Percentiles rank a stretch among this genome's conserved stretches.
Evolutionary conservation across 2,329 filamentous ascomycete species (phyloP).

Genomic region (Aureobasidium sp.): DNA sequence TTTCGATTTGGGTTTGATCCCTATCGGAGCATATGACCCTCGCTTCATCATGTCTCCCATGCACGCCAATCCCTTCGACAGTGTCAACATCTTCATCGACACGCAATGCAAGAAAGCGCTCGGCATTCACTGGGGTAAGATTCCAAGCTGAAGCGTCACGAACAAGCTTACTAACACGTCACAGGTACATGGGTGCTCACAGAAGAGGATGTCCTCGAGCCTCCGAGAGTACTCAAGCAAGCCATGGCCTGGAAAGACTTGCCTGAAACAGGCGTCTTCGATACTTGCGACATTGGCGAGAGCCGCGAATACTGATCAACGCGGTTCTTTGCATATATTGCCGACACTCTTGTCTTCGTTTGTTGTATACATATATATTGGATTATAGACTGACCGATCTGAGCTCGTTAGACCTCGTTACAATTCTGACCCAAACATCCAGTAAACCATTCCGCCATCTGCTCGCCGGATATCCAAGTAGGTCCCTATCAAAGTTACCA

Average conservation of each 20-base stretch:
- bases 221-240: conserved; percentile 61
- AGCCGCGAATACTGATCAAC: conserved; percentile 52
- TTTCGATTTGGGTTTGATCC: conserved; percentile 85
- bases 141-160: not conserved
- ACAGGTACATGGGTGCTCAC: conserved; percentile 64
- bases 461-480: not conserved
- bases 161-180: not conserved
- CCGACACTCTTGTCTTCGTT: not conserved
- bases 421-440: not conserved
- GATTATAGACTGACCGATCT: not conserved
- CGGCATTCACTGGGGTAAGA: conserved; percentile 77
- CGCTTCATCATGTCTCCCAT: conserved; percentile 66
- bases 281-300: conserved; percentile 76
- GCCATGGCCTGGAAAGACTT: conserved; percentile 61
- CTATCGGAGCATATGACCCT: conserved; percentile 81
- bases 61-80: conserved; percentile 80
- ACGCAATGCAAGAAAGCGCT: conserved; percentile 69
- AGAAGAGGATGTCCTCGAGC: conserved; percentile 75
- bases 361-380: not conserved
- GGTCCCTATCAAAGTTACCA: not conserved
- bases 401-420: not conserved
- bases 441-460: not conserved
- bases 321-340: not conserved
- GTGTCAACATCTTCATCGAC: conserved; percentile 81
- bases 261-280: conserved; percentile 65